A percentile compares a stretch with the other conserved stretches of the same genome.
Evolutionary conservation across 805 yeast species (phyloP).

Genomic region (Starmera dryadoides): DNA sequence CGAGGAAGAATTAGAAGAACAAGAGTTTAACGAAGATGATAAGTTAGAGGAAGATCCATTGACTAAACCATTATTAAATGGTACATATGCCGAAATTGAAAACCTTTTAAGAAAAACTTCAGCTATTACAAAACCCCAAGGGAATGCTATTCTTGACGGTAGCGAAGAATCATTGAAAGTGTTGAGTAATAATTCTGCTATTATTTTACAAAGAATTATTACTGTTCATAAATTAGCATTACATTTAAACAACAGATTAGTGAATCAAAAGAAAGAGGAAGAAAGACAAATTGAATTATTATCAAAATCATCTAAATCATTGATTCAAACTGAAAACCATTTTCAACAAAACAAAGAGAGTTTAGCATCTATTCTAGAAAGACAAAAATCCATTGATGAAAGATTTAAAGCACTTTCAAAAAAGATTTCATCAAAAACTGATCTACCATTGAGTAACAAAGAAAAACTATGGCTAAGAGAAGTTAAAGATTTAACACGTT

Average conservation of each 20-base stretch:
- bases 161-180: background rate
- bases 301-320: slow-evolving; percentile 15
- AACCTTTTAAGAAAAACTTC: background rate
- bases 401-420: slow-evolving; percentile 24
- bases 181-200: background rate
- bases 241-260: slow-evolving; percentile 27
- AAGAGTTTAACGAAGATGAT: too few species aligned
- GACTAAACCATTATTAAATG: background rate
- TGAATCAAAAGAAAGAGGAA: slow-evolving; percentile 34
- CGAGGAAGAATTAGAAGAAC: too few species aligned
- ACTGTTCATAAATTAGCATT: slow-evolving; percentile 26
- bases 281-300: slow-evolving; percentile 29
- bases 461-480: slow-evolving; percentile 42
- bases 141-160: background rate
- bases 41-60: too few species aligned
- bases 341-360: slow-evolving; percentile 9
- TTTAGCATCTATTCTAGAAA: slow-evolving; percentile 14
- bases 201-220: slow-evolving; percentile 6
- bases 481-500: slow-evolving; percentile 24
- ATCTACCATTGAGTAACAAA: slow-evolving; percentile 27
- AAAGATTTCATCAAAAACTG: slow-evolving; percentile 16
- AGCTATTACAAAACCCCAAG: background rate
- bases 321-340: slow-evolving; percentile 8
- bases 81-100: background rate
- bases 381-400: slow-evolving; percentile 25